phyloP scores from a whole-genome alignment of 352 stramenopile species.

The Phytophthora sp. region DNA sequence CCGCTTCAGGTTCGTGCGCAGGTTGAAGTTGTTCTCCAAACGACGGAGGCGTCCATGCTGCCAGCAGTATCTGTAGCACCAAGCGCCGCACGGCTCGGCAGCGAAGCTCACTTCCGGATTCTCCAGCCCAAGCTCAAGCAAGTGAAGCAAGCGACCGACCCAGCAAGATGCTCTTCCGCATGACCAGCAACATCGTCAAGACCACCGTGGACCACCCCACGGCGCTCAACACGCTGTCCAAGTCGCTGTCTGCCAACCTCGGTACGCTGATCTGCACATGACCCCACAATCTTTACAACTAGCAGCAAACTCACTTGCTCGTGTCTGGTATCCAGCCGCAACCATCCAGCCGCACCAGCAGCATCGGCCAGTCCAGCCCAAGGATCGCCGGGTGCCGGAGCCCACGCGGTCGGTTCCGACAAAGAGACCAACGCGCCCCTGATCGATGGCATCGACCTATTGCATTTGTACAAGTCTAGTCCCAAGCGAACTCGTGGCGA shows the following conservation, averaged over 20 bases:
- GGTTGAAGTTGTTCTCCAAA: not conserved
- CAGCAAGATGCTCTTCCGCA: slow-evolving; percentile 7
- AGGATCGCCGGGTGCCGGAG: not conserved
- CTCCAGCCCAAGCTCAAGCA: not conserved
- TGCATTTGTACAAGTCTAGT: no score
- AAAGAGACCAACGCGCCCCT: not conserved
- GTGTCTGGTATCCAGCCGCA: not conserved
- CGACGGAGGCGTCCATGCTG: slow-evolving; percentile 2
- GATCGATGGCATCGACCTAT: not conserved
- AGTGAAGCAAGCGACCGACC: no score
- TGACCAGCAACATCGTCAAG: slow-evolving; percentile 12
- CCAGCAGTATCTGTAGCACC: not conserved
- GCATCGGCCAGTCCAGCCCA: not conserved
- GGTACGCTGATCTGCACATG: no score
- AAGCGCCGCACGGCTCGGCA: not conserved
- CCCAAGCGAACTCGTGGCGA: no score
- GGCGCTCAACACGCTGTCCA: slow-evolving; percentile 9
- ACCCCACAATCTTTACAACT: no score
- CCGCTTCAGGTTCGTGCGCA: not conserved
- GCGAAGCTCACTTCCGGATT: not conserved
- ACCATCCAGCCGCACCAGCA: slow-evolving; percentile 3
- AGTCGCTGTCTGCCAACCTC: slow-evolving; percentile 6
- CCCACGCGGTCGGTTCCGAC: not conserved
- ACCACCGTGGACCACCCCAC: slow-evolving; percentile 3
- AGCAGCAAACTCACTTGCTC: not conserved